Evolutionary conservation across 352 stramenopile species (phyloP).

Genomic region (Peronospora tabacina): DNA sequence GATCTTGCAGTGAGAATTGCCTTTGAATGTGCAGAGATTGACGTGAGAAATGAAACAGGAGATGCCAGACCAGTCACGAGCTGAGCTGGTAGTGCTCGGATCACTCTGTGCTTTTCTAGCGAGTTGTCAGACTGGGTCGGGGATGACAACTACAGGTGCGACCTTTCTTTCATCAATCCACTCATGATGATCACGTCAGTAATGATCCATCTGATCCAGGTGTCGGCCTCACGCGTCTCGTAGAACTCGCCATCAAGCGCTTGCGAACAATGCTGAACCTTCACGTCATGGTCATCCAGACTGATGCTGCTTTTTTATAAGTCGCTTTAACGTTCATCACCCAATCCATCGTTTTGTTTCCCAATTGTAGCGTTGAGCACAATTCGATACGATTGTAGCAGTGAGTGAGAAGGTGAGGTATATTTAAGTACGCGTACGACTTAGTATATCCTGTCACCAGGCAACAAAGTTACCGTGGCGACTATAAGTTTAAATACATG

Average conservation of each 20-base stretch:
- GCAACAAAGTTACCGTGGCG: too few species aligned
- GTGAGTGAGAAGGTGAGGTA: too few species aligned
- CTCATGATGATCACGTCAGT: neutral
- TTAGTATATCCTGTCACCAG: too few species aligned
- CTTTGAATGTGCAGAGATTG: slow-evolving; percentile 4
- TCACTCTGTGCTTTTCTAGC: slow-evolving; percentile 33
- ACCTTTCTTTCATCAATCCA: neutral
- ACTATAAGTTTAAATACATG: too few species aligned
- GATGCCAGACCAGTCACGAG: slow-evolving; percentile 4
- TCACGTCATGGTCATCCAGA: slow-evolving; percentile 15
- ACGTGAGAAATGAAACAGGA: slow-evolving; percentile 14
- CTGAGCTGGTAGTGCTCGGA: slow-evolving; percentile 26
- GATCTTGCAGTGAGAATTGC: too few species aligned
- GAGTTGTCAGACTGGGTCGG: slow-evolving; percentile 27
- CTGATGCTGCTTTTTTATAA: too few species aligned
- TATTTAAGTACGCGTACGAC: too few species aligned
- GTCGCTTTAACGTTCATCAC: too few species aligned
- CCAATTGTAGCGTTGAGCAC: too few species aligned
- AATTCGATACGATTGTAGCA: too few species aligned
- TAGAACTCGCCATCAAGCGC: slow-evolving; percentile 47
- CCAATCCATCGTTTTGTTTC: too few species aligned
- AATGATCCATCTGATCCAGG: slow-evolving; percentile 18
- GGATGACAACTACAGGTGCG: slow-evolving; percentile 32
- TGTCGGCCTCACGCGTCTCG: slow-evolving; percentile 37
- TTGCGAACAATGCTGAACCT: slow-evolving; percentile 25